Base-by-base conservation (phyloP, 2,329 filamentous ascomycete species). In the Fusarium euwallaceae region DNA sequence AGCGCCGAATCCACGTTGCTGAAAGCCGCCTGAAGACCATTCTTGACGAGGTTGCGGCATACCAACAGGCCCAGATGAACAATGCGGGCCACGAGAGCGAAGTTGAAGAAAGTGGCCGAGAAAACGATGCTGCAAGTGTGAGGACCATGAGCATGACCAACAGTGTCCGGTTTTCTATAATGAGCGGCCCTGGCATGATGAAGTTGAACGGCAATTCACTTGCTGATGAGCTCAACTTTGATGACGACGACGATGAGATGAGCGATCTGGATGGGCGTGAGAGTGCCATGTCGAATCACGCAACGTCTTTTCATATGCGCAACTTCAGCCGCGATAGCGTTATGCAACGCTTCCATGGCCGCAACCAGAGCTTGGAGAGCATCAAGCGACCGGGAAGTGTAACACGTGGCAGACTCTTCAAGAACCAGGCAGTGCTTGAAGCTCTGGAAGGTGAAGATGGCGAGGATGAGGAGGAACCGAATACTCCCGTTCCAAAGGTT, bases 221-320 rank as follows among this genome's bases (percentile, higher is more conserved):
- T 45, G 97, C 97, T 1, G 95, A 98, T 77, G 97, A 99, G 84
- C 88, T 99, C 64, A 92, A 94, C 71, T 93, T 98, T 71, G 94
- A 95, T 67, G 93, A 94, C 70, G 94, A 96, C 66, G 94, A 96
- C 66, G 94, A 95, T 36, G 89, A 91, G 64, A 86, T 93, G 72
- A 92, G 93, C 39, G 92, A 95, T 72, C 89, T 92, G 53, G 93
- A 94, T 60, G 92, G 92, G 2, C 90, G 91, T 41, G 89, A 92
- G 66, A 93, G 90, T 71, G 86, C 87, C 17, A 78, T 91, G 59
- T 92, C 91, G 4, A 83, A 84, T 66, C 78, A 82, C 61, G 79
- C 81, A 9, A 83, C 85, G 36, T 80, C 82, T 56, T 82, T 83
- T 20, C 90, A 91, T 74, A 82, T 82, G 39, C 87, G 90, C 32